Evolutionary conservation across 2,329 filamentous ascomycete species (phyloP), one percentile per base, ranked within the genome.

Genomic region (Trichoderma sp.): DNA sequence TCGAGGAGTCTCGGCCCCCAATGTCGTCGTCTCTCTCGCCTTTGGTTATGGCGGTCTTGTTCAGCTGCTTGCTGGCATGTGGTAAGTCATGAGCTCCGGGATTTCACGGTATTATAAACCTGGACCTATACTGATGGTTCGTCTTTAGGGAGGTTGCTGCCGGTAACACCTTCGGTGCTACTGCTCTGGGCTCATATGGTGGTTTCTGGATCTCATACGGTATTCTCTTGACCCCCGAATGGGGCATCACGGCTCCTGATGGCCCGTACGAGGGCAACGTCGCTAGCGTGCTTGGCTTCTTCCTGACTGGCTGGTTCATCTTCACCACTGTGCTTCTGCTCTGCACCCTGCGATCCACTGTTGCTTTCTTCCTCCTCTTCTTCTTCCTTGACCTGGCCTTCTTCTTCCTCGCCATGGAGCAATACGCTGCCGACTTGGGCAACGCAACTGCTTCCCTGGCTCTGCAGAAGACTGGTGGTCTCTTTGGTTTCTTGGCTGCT

Each of bases 151-250:
- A 95, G 84, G 93, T 95, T 88, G 92, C 92, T 43, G 87, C 93
- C n/a, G 93, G 92, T 71, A 95, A 95, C 85, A 95, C 93, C 12
- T 95, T 95, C 75, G 92, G 92, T 85, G 93, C 92, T 67, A 95
- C 92, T 28, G 92, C 93, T 23, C 84, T 95, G 71, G 93, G 92
- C 11, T 95, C 92, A 0, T 95, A 93, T 78, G 93, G 93, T 76
- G 92, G 92, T 74, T 95, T 95, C 87, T 95, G 93, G 93, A 88
- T 95, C 77, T 85, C 88, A 13, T 92, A 93, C 77, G 92, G 85
- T 73, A 91, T 95, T 76, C 85, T 95, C 68, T 82, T 92, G 73
- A 93, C 91, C 2, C 92, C 88, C 1, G 79, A 87, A 74, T 94
- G 92, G 83, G 80, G 87, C 62, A 90, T 93, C 71, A 80, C 84